Percentiles rank a stretch among this genome's conserved stretches.
Evolutionary conservation across 1,284 basidiomycete genomes (phyloP).

Genomic region (Quambalaria eucalypti): DNA sequence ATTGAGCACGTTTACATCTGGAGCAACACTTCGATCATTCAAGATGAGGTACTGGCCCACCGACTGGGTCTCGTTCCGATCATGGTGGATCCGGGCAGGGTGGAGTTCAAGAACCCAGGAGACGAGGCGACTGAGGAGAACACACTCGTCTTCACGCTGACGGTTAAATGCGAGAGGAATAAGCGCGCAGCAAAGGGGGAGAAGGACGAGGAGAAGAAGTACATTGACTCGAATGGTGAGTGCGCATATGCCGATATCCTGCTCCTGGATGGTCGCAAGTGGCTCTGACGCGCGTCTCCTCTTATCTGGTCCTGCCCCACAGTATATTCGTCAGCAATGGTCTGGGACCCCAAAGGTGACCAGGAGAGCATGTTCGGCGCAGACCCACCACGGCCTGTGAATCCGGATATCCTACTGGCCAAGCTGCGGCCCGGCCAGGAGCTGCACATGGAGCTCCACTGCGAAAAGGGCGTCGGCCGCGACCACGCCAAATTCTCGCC

Average conservation of each 20-base stretch:
- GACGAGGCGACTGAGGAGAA: slow-evolving; percentile 69
- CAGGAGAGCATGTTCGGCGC: slow-evolving; percentile 54
- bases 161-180: slow-evolving; percentile 63
- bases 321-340: slow-evolving; percentile 69
- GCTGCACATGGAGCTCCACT: slow-evolving; percentile 78
- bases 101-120: slow-evolving; percentile 48
- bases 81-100: slow-evolving; percentile 66
- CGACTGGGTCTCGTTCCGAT: slow-evolving; percentile 83
- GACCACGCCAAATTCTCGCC: slow-evolving; percentile 96
- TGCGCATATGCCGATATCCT: neutral
- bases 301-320: slow-evolving; percentile 5
- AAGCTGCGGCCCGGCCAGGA: slow-evolving; percentile 84
- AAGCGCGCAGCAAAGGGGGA: slow-evolving; percentile 53
- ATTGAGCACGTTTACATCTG: slow-evolving; percentile 88
- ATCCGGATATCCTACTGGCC: slow-evolving; percentile 79
- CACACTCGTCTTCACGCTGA: slow-evolving; percentile 79
- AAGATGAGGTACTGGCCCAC: slow-evolving; percentile 86
- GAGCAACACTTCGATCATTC: slow-evolving; percentile 91
- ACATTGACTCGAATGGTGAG: slow-evolving; percentile 17
- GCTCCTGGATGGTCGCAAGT: neutral
- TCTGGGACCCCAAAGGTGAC: slow-evolving; percentile 78
- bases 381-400: slow-evolving; percentile 61
- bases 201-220: slow-evolving; percentile 34
- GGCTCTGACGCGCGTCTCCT: neutral
- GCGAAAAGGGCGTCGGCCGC: slow-evolving; percentile 85